Percentiles rank a stretch among this genome's conserved stretches.
phyloP scores from a whole-genome alignment of 1,139 yeast genomes.

The Yarrowia galli region DNA sequence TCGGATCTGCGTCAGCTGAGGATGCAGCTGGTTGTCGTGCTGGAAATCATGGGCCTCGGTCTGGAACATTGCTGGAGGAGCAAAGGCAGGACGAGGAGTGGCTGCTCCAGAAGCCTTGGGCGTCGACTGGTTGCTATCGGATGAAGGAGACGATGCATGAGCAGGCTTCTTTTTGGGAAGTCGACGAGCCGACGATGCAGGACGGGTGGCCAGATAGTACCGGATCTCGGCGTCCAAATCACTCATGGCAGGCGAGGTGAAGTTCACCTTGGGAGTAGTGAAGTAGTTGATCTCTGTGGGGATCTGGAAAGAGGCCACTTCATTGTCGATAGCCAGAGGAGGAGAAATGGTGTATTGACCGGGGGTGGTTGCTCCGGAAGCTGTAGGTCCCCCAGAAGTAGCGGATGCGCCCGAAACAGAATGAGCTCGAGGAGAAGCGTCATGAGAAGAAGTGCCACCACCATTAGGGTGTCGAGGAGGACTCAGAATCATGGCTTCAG shows the following conservation, averaged over 20 bases:
- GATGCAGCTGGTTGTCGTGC: conserved; percentile 29
- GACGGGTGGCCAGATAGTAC: conserved; percentile 27
- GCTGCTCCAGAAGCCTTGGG: conserved; percentile 25
- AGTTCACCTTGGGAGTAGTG: conserved; percentile 30
- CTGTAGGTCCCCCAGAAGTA: background rate
- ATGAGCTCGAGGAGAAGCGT: conserved; percentile 24
- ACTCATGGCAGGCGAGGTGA: conserved; percentile 22
- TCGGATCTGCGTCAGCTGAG: conserved; percentile 32
- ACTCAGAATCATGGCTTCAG: conserved; percentile 35
- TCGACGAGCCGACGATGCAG: background rate
- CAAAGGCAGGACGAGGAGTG: conserved; percentile 22
- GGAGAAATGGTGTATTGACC: conserved; percentile 22
- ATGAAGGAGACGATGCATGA: background rate
- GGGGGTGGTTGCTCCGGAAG: conserved; percentile 5
- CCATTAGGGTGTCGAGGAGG: conserved; percentile 18
- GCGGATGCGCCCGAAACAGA: conserved; percentile 3
- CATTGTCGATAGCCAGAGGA: conserved; percentile 27
- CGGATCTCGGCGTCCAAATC: conserved; percentile 31
- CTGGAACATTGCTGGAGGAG: conserved; percentile 33
- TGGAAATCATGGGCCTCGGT: conserved; percentile 22
- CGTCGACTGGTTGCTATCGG: conserved; percentile 13
- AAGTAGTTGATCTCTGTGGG: conserved; percentile 26
- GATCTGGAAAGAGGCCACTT: conserved; percentile 25
- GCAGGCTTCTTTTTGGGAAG: conserved; percentile 11
- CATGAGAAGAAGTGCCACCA: background rate